Percentiles rank a stretch among this genome's conserved stretches.
These are phyloP conservation scores for Setomelanomma holmii DNA, from an alignment of 2,329 filamentous ascomycete genomes.

Conservation along the genomic window DNA sequence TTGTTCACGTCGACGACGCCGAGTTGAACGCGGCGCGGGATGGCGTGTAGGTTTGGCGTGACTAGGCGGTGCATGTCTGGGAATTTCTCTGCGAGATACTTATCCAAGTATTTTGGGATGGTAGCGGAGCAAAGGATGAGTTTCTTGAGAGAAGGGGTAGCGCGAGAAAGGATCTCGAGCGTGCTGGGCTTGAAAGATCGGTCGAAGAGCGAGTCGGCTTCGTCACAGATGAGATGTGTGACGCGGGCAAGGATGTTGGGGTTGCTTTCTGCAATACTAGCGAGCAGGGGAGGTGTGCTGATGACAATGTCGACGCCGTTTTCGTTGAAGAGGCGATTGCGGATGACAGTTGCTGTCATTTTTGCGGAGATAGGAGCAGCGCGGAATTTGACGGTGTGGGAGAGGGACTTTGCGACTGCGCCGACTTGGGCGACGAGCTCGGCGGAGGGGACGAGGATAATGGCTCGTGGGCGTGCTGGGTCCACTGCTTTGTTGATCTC, in stretches of 20 bases:
- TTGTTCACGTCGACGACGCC: conserved; percentile 91
- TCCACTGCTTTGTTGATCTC: conserved; percentile 67
- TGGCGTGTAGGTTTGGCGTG: conserved; percentile 94
- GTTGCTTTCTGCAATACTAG: conserved; percentile 85
- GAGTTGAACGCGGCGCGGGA: conserved; percentile 91
- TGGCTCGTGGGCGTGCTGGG: conserved; percentile 78
- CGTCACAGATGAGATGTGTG: conserved; percentile 86
- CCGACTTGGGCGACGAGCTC: conserved; percentile 92
- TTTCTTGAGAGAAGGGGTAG: conserved; percentile 81
- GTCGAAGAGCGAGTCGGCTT: conserved; percentile 95
- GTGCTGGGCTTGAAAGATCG: conserved; percentile 89
- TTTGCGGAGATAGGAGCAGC: conserved; percentile 82
- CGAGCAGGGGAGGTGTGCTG: conserved; percentile 86
- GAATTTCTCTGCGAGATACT: conserved; percentile 80
- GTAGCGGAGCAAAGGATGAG: conserved; percentile 95
- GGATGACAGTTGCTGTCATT: conserved; percentile 78
- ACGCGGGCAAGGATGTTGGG: conserved; percentile 94
- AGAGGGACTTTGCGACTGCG: conserved; percentile 78
- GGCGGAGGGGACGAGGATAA: conserved; percentile 89
- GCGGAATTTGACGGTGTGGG: conserved; percentile 86
- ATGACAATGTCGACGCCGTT: conserved; percentile 85
- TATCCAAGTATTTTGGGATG: conserved; percentile 88
- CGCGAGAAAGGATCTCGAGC: conserved; percentile 79
- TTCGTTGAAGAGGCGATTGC: conserved; percentile 81
- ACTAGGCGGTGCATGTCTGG: conserved; percentile 85